Evolutionary conservation across 2,329 filamentous ascomycete species (phyloP).

Genomic region (Penicillium sp.): DNA sequence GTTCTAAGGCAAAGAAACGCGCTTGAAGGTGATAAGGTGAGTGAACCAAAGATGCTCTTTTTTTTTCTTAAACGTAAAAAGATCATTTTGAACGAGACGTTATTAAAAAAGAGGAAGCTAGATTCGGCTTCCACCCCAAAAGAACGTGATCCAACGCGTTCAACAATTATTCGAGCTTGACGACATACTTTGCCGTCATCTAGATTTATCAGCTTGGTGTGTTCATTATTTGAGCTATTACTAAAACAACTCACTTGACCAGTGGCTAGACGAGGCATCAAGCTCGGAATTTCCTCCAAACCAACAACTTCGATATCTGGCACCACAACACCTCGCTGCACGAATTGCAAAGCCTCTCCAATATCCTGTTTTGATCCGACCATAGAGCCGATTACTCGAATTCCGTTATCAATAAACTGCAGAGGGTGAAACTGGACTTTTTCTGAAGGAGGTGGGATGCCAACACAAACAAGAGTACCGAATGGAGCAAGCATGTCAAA

Average conservation of each 20-base stretch:
- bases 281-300: neutral
- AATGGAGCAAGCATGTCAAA: neutral
- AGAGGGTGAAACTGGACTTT: neutral
- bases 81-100: too few species aligned
- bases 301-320: neutral
- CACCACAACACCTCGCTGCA: neutral
- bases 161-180: neutral
- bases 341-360: neutral
- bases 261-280: neutral
- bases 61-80: too few species aligned
- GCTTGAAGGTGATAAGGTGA: too few species aligned
- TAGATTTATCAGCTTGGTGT: neutral
- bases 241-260: neutral
- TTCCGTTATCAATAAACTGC: neutral
- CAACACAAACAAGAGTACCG: neutral
- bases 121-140: too few species aligned
- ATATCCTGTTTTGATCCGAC: neutral
- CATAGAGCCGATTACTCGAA: neutral
- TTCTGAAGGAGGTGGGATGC: neutral
- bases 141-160: too few species aligned
- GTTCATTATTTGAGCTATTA: too few species aligned
- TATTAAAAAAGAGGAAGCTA: too few species aligned
- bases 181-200: neutral
- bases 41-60: too few species aligned
- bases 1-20: too few species aligned